These are phyloP conservation scores for Rubia occidens DNA, from an alignment of 305 asterid species.

Conservation along the genomic window DNA sequence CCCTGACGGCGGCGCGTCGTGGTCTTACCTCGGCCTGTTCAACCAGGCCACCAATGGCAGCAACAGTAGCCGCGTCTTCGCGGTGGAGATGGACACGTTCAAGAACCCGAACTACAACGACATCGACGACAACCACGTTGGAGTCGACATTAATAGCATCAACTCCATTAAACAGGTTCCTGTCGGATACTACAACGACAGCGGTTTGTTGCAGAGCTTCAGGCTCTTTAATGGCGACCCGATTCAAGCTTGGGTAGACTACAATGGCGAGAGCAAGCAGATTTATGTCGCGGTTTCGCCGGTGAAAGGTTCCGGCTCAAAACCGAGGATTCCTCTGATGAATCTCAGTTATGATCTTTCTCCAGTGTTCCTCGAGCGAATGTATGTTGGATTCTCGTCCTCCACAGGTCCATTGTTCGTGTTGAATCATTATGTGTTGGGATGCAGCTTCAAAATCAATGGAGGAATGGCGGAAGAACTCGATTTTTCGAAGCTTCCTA, in stretches of 20 bases:
- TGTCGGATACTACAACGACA: neutral
- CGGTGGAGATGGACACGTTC: slow-evolving; percentile 5
- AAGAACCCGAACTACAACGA: neutral
- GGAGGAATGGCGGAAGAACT: slow-evolving; percentile 4
- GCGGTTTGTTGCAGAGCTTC: neutral
- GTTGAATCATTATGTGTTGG: slow-evolving; percentile 3
- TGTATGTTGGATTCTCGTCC: slow-evolving; percentile 7
- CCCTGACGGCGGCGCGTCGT: neutral
- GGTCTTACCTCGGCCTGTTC: slow-evolving; percentile 2
- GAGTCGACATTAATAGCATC: slow-evolving; percentile 3
- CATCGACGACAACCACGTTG: neutral
- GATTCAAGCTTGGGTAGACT: slow-evolving; percentile 4
- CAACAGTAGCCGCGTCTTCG: neutral
- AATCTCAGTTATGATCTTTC: neutral
- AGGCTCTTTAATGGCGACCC: neutral
- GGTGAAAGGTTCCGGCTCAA: neutral
- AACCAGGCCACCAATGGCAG: slow-evolving; percentile 1
- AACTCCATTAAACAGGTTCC: neutral
- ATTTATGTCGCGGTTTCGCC: neutral
- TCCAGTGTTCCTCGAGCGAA: neutral
- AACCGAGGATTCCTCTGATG: slow-evolving; percentile 5
- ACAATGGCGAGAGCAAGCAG: neutral
- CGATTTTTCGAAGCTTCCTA: slow-evolving; percentile 2
- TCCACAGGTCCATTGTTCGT: neutral
- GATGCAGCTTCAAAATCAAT: neutral